phyloP scores from a whole-genome alignment of 2,329 filamentous ascomycete genomes.

The Phoma herbarum region DNA sequence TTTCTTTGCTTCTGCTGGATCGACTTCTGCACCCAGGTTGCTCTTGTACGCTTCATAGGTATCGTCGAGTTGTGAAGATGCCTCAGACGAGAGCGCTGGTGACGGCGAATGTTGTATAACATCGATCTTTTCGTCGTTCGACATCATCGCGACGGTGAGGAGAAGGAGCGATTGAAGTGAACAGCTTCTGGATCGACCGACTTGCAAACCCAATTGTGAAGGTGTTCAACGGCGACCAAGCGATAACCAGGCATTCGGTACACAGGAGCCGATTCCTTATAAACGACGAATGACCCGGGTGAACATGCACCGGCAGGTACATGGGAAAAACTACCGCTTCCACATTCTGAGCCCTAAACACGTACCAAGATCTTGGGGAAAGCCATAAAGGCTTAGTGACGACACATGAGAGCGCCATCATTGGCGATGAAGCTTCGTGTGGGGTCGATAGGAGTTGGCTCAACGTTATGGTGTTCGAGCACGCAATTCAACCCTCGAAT shows the following conservation, averaged over 20 bases:
- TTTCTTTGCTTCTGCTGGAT: constrained; percentile 39
- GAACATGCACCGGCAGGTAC: constrained; percentile 6
- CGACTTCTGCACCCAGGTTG: constrained; percentile 29
- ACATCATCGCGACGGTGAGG: constrained; percentile 17
- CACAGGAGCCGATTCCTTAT: neutral
- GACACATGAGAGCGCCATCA: constrained; percentile 22
- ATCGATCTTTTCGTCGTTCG: constrained; percentile 28
- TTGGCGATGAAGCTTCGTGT: constrained; percentile 28
- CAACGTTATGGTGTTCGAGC: constrained; percentile 23
- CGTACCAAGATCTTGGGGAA: constrained; percentile 18
- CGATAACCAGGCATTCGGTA: neutral
- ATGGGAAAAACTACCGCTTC: constrained; percentile 11
- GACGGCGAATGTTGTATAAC: constrained; percentile 32
- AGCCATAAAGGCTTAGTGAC: constrained; percentile 24
- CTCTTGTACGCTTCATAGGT: constrained; percentile 46
- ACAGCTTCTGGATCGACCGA: neutral
- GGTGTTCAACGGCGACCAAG: neutral
- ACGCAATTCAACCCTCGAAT: constrained; percentile 26
- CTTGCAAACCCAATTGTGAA: neutral
- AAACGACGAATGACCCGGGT: neutral
- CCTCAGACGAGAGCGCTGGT: constrained; percentile 27
- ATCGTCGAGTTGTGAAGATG: constrained; percentile 42
- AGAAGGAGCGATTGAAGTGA: neutral
- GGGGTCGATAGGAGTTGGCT: constrained; percentile 13
- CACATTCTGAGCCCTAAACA: constrained; percentile 4